A percentile compares a stretch with the other conserved stretches of the same genome.
phyloP scores from a whole-genome alignment of 805 yeast genomes.

The Cyberlindnera japonica region DNA sequence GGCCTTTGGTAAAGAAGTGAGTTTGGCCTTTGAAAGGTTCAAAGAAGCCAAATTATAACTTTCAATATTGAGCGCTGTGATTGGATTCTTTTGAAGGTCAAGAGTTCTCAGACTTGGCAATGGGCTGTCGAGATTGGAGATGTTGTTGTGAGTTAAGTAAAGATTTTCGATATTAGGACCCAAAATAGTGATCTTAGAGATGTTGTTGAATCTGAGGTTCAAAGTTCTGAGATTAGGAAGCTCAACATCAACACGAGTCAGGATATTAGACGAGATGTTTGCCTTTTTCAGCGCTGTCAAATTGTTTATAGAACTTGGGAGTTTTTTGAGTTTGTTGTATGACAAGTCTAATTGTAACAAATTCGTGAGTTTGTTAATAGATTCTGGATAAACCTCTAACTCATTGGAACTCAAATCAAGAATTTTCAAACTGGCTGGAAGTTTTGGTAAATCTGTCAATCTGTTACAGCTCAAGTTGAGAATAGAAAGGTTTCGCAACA shows the following conservation, averaged over 20 bases:
- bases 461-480: conserved; percentile 76
- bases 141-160: conserved; percentile 69
- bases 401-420: conserved; percentile 80
- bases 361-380: conserved; percentile 54
- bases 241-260: conserved; percentile 37
- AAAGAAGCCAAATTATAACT: conserved; percentile 64
- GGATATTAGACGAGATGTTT: conserved; percentile 69
- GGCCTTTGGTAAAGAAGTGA: conserved; percentile 66
- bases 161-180: conserved; percentile 56
- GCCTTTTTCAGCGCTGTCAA: conserved; percentile 62
- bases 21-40: conserved; percentile 77
- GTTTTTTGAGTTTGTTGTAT: conserved; percentile 60
- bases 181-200: conserved; percentile 44
- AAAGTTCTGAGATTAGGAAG: conserved; percentile 60
- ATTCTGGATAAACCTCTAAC: conserved; percentile 59
- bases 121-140: conserved; percentile 63
- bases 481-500: conserved; percentile 50
- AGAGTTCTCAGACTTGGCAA: conserved; percentile 63
- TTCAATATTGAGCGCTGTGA: conserved; percentile 58
- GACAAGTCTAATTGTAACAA: conserved; percentile 73
- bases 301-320: conserved; percentile 62
- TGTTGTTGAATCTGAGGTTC: conserved; percentile 72
- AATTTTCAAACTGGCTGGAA: conserved; percentile 48
- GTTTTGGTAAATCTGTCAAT: conserved; percentile 55
- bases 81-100: conserved; percentile 78